phyloP scores from a whole-genome alignment of 192 early-diverging fungal genomes.

The Podila clonocystis region DNA sequence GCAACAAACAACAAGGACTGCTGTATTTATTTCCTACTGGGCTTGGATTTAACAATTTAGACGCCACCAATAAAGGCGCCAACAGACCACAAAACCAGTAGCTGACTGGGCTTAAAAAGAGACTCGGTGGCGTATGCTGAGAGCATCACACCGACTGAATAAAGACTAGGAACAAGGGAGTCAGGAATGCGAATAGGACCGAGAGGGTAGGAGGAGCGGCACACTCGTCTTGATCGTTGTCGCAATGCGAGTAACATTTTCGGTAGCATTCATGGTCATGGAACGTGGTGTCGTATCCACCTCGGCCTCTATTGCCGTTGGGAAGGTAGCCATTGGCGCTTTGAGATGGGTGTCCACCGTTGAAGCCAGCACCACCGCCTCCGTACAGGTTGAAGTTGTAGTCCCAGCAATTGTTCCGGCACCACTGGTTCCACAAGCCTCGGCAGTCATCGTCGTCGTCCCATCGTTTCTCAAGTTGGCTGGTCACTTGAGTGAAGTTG shows the following conservation, averaged over 20 bases:
- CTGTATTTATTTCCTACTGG: background rate
- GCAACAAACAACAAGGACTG: background rate
- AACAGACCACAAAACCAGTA: background rate
- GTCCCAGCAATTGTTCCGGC: slow-evolving; percentile 6
- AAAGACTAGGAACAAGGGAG: background rate
- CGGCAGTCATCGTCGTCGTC: background rate
- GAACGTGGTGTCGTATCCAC: background rate
- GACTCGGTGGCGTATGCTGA: too few species aligned
- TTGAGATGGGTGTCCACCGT: background rate
- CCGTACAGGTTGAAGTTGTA: background rate
- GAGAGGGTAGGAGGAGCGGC: background rate
- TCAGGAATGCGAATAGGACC: background rate
- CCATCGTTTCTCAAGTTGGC: background rate
- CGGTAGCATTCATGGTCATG: background rate
- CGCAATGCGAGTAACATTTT: background rate
- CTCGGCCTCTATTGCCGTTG: background rate
- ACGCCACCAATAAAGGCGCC: background rate
- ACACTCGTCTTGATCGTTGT: background rate
- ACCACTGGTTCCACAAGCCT: background rate
- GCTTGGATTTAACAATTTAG: background rate
- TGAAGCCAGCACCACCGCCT: too few species aligned
- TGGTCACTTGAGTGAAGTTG: too few species aligned
- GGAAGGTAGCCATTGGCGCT: background rate
- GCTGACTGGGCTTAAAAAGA: too few species aligned
- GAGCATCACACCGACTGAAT: too few species aligned